Evolutionary conservation across 2,329 filamentous ascomycete genomes (phyloP).

Genomic region (Aspergillus udagawae): DNA sequence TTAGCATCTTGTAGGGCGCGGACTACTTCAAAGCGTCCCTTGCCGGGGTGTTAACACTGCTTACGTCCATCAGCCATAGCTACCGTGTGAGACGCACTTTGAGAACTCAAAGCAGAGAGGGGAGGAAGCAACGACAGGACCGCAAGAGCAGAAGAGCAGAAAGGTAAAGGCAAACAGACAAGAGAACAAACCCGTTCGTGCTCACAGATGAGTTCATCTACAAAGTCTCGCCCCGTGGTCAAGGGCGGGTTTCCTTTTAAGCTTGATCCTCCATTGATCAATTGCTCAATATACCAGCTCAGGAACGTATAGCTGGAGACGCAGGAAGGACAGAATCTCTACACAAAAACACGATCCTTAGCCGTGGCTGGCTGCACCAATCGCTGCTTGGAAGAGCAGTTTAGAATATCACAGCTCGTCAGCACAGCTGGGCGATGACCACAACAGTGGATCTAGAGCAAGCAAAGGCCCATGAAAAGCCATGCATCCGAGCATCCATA

Average conservation of each 20-base stretch:
- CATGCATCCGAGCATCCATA: slow-evolving; percentile 9
- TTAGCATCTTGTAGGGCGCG: slow-evolving; percentile 7
- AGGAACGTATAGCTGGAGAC: slow-evolving; percentile 4
- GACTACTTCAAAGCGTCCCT: neutral
- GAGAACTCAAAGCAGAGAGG: slow-evolving; percentile 4
- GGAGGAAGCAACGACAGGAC: neutral
- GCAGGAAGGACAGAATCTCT: slow-evolving; percentile 7
- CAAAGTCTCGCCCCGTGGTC: slow-evolving; percentile 8
- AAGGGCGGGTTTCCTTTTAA: slow-evolving; percentile 23
- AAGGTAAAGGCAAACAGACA: slow-evolving; percentile 5
- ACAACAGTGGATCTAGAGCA: slow-evolving; percentile 23
- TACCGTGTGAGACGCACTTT: neutral
- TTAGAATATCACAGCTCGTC: slow-evolving; percentile 21
- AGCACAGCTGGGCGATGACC: slow-evolving; percentile 25
- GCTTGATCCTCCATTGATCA: slow-evolving; percentile 11
- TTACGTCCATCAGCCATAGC: slow-evolving; percentile 57
- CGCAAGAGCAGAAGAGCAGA: neutral
- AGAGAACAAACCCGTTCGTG: slow-evolving; percentile 3
- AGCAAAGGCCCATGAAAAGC: slow-evolving; percentile 12
- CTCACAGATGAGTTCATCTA: slow-evolving; percentile 10
- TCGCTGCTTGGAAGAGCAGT: slow-evolving; percentile 18
- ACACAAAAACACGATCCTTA: slow-evolving; percentile 24
- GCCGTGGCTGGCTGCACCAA: slow-evolving; percentile 29
- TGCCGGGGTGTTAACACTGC: slow-evolving; percentile 15
- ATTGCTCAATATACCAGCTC: neutral